Base-by-base conservation (phyloP, 495 filamentous ascomycete species). In the Talaromyces borbonicus region DNA sequence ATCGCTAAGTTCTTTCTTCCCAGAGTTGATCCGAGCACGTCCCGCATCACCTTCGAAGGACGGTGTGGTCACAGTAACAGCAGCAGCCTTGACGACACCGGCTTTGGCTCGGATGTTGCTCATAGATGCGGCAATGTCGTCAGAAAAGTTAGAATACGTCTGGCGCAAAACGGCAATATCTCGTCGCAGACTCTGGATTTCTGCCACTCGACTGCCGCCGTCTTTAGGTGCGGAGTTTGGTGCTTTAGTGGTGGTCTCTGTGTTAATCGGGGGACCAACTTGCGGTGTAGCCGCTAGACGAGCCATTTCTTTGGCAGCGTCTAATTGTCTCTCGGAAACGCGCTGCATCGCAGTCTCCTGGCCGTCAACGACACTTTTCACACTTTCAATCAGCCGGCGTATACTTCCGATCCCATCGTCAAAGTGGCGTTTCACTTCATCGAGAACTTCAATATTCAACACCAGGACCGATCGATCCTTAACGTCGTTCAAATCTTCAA, bases 401-500 rank as follows among this genome's bases (percentile, higher is more conserved):
- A 98, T 64, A 24, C 80, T 80, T n/a, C 81, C 83, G 38, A 98
- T 68, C 24, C 89, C 86, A 47, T 97, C 90, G 52, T 98, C 92
- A 50, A 98, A 87, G 58, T 96, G 90, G 44, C 80, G 79, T 65
- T 97, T 97, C 20, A 98, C 90, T 58, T 98, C 92, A 61, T 97
- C 93, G 16, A 98, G 72, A n/a, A 78, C 78, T 53, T 98, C 92
- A 9, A 97, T 77, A 56, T 98, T 98, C 43, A 98, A 71, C 5
- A 90, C 93, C 12, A 98, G 72, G 0, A 99, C 93, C 3, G 87
- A 86, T 20, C 90, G 80, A 59, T 99, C 90, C 63, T 93, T 96
- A 48, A 99, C 85, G 55, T 99, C 92, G n/a, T 65, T 78, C 19
- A 97, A 67, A 61, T 97, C 92, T 58, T 99, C 92, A 27, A 99